Conservation (phyloP, 2,329 filamentous ascomycete genomes). For the Apiospora arundinis region DNA sequence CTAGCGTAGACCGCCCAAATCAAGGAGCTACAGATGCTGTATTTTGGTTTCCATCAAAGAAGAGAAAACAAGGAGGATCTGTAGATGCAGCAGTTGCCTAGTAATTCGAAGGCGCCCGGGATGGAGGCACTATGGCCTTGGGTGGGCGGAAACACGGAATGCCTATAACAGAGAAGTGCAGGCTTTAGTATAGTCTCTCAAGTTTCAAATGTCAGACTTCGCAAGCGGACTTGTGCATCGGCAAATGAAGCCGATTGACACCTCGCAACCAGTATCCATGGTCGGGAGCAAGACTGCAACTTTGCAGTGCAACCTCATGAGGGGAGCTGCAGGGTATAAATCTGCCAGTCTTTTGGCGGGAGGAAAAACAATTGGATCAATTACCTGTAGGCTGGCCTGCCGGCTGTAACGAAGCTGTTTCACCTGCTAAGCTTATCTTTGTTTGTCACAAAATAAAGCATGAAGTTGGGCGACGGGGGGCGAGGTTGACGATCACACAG, state of each 20-base stretch:
- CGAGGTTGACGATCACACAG: slow-evolving; percentile 18
- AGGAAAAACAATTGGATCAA: slow-evolving; percentile 1
- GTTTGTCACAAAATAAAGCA: slow-evolving; percentile 19
- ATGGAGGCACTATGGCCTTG: neutral
- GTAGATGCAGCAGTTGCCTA: neutral
- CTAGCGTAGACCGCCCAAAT: neutral
- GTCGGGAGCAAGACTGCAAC: neutral
- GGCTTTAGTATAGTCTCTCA: slow-evolving; percentile 7
- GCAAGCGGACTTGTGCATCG: neutral
- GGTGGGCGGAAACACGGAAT: neutral
- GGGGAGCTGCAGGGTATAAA: slow-evolving; percentile 1
- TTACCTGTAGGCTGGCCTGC: slow-evolving; percentile 22
- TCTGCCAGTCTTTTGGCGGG: neutral
- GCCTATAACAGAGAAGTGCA: slow-evolving; percentile 1
- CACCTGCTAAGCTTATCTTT: slow-evolving; percentile 22
- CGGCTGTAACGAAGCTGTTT: slow-evolving; percentile 19
- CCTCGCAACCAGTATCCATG: neutral
- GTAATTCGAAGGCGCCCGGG: neutral
- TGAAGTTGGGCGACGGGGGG: slow-evolving; percentile 6
- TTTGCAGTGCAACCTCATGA: slow-evolving; percentile 3
- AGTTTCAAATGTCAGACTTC: slow-evolving; percentile 12
- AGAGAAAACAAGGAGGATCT: neutral
- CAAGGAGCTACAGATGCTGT: neutral
- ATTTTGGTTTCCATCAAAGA: slow-evolving; percentile 2
- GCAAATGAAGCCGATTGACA: slow-evolving; percentile 12